Evolutionary conservation across 495 filamentous ascomycete species (phyloP).

Genomic region (Copromyces sp.): DNA sequence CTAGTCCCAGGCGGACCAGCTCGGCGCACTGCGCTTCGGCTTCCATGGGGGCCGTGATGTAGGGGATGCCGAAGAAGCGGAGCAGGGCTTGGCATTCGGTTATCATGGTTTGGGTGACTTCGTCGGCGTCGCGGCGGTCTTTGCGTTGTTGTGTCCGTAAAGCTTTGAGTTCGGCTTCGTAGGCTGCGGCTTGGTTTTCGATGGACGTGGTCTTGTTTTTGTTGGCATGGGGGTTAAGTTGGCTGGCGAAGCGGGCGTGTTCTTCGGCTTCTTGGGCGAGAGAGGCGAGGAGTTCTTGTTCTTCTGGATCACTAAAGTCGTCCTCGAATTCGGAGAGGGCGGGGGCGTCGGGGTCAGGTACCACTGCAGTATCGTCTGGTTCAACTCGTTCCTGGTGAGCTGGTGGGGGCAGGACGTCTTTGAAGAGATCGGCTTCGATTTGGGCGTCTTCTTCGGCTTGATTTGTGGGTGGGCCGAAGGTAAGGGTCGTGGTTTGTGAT

Average conservation of each 20-base stretch:
- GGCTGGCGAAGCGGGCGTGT: conserved; percentile 81
- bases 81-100: conserved; percentile 89
- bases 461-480: not conserved
- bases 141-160: conserved; percentile 91
- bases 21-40: conserved; percentile 97
- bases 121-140: conserved; percentile 88
- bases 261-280: conserved; percentile 85
- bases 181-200: conserved; percentile 58
- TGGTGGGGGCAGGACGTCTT: not conserved
- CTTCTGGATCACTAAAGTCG: conserved; percentile 74
- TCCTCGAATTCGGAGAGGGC: conserved; percentile 27
- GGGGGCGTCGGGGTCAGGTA: conserved; percentile 20
- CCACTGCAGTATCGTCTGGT: conserved; percentile 10
- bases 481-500: not conserved
- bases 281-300: conserved; percentile 76
- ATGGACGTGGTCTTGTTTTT: conserved; percentile 21
- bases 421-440: conserved; percentile 18
- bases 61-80: conserved; percentile 82
- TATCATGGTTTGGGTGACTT: conserved; percentile 90
- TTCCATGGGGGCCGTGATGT: conserved; percentile 97
- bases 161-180: conserved; percentile 76
- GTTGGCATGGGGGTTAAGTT: conserved; percentile 68
- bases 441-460: conserved; percentile 15
- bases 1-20: conserved; percentile 71
- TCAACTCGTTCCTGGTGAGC: conserved; percentile 1